Base-by-base conservation (phyloP, 2,329 filamentous ascomycete species). In the Cytospora leucostoma region DNA sequence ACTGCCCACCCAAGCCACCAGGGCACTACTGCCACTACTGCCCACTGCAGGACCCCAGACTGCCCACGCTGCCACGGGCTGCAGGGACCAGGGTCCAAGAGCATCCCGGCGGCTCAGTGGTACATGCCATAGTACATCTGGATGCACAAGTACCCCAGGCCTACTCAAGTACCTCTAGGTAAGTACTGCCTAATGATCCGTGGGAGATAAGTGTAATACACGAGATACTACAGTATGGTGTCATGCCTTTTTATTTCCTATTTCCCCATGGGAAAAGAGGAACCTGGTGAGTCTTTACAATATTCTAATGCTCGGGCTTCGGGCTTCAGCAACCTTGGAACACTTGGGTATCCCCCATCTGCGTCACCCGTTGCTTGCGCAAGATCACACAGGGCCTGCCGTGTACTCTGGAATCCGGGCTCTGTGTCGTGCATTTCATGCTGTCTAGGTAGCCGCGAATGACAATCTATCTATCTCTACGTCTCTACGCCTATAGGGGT, bases 251-350 rank as follows among this genome's bases (percentile, higher is more conserved):
- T n/a, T n/a, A 47, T 10, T 19, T 19, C 21, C 21, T 47, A 47
- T 47, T 47, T 47, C 44, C 44, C 44, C 44, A 47, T 47, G 44
- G 44, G 44, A 21, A 47, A 47, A 21, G 44, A 47, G 44, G n/a
- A 47, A 27, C 27, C 27, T 27, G 27, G 4, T 27, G 27, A 27
- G 27, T 27, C 27, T 27, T 27, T 4, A 27, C 27, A 27, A 27
- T 27, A 27, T 3, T 27, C 27, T 27, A 27, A 27, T 27, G 27
- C 27, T 27, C 27, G 27, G 2, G 27, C 27, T 27, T 27, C 27
- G 27, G 2, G 27, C 27, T 27, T 27, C 27, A 27, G 27, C 27
- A 27, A n/a, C n/a, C n/a, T n/a, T n/a, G n/a, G n/a, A n/a, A 27
- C 27, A 27, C 27, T 27, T 4, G 2, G 27, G 27, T 27, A 27